Percentiles rank a stretch among this genome's conserved stretches.
These are phyloP conservation scores for Neobulgaria alba DNA, from an alignment of 2,329 filamentous ascomycete species.

Conservation along the genomic window DNA sequence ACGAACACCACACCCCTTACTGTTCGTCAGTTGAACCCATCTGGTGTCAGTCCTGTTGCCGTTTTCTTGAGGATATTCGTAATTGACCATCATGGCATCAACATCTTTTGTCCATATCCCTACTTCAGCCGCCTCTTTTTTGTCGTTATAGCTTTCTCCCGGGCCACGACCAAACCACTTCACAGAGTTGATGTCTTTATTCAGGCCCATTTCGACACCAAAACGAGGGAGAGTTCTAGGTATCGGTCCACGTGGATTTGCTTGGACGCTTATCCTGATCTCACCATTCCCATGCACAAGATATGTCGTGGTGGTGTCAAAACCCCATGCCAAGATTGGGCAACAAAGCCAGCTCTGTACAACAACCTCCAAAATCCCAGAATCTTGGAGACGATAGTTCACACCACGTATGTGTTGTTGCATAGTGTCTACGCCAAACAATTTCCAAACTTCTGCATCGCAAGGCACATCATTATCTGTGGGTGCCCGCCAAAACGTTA, in stretches of 20 bases:
- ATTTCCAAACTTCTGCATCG: slow-evolving; percentile 49
- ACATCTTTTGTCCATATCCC: slow-evolving; percentile 26
- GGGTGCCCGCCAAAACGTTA: slow-evolving; percentile 53
- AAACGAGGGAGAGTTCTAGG: slow-evolving; percentile 52
- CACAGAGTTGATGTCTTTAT: slow-evolving; percentile 37
- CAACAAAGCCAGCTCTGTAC: slow-evolving; percentile 46
- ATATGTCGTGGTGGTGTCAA: slow-evolving; percentile 41
- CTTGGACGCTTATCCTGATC: slow-evolving; percentile 38
- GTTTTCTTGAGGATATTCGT: slow-evolving; percentile 61
- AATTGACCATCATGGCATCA: slow-evolving; percentile 44
- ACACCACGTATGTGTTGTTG: slow-evolving; percentile 39
- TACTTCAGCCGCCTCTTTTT: slow-evolving; percentile 35
- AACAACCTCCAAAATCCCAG: slow-evolving; percentile 29
- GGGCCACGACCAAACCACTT: slow-evolving; percentile 61
- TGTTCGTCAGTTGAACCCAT: slow-evolving; percentile 40
- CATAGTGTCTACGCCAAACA: slow-evolving; percentile 39
- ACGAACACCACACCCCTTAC: slow-evolving; percentile 14
- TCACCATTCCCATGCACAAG: slow-evolving; percentile 38
- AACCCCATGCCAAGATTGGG: slow-evolving; percentile 53
- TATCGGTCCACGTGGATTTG: slow-evolving; percentile 37
- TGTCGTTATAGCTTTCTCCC: slow-evolving; percentile 58
- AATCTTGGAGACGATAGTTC: slow-evolving; percentile 24
- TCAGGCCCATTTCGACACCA: slow-evolving; percentile 48
- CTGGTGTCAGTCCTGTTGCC: slow-evolving; percentile 54
- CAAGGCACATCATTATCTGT: slow-evolving; percentile 55